These are phyloP conservation scores for Fusarium neocosmosporiellum DNA, from an alignment of 2,329 filamentous ascomycete species.

Conservation along the genomic window DNA sequence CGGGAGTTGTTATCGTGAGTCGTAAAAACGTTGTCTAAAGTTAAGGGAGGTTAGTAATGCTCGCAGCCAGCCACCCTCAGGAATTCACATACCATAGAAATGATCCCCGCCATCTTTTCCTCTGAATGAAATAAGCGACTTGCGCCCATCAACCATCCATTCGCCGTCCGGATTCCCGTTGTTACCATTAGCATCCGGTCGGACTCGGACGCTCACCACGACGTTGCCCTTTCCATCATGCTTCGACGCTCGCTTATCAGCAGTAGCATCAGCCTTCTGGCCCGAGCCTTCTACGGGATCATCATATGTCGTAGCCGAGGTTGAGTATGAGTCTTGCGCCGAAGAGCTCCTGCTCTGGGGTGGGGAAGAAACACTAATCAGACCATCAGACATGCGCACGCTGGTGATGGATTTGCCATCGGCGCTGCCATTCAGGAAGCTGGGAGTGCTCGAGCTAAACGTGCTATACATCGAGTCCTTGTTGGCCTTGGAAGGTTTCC, in stretches of 20 bases:
- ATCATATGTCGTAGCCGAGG: conserved; percentile 89
- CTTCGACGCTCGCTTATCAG: conserved; percentile 64
- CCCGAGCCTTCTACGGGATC: conserved; percentile 72
- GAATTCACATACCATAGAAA: conserved; percentile 76
- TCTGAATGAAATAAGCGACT: conserved; percentile 82
- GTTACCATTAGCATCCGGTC: conserved; percentile 79
- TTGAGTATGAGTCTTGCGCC: conserved; percentile 91
- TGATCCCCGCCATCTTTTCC: conserved; percentile 95
- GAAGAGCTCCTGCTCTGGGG: conserved; percentile 92
- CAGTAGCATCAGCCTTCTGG: conserved; percentile 45
- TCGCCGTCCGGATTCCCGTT: conserved; percentile 77
- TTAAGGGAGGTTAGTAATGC: conserved; percentile 52
- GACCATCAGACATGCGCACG: conserved; percentile 76
- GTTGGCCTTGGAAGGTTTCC: conserved; percentile 65
- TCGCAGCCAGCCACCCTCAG: background rate
- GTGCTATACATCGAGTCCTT: conserved; percentile 64
- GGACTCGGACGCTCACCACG: conserved; percentile 91
- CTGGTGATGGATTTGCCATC: conserved; percentile 79
- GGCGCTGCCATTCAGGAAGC: conserved; percentile 81
- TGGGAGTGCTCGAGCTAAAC: conserved; percentile 69
- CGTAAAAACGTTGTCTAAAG: conserved; percentile 92
- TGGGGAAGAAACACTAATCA: conserved; percentile 82
- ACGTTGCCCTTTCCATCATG: conserved; percentile 91
- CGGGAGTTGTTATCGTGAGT: conserved; percentile 93
- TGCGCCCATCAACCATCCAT: conserved; percentile 91